Conservation (phyloP, 2,329 filamentous ascomycete species). For the Rutstroemia sp. region DNA sequence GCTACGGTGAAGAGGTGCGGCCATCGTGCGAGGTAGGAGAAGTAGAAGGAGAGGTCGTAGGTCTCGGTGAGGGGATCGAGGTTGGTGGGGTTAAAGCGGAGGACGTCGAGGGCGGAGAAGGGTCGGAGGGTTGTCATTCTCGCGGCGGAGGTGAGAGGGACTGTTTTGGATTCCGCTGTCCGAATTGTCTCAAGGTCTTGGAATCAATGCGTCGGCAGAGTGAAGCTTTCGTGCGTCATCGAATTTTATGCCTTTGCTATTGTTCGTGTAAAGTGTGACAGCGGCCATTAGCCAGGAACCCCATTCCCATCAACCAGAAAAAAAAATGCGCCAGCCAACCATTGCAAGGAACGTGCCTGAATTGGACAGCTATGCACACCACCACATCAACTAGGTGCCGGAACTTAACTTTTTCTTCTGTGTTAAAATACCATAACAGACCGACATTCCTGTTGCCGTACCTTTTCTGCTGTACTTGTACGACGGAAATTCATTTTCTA, state of each 20-base stretch:
- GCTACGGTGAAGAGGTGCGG: constrained; percentile 90
- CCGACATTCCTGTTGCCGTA: too few relatives aligned
- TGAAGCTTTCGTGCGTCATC: not conserved
- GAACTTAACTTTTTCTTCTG: too few relatives aligned
- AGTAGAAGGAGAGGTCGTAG: constrained; percentile 91
- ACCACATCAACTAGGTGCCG: not conserved
- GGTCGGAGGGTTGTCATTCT: constrained; percentile 77
- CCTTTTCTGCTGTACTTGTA: too few relatives aligned
- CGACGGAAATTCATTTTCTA: too few relatives aligned
- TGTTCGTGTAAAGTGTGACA: not conserved
- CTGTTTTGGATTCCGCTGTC: not conserved
- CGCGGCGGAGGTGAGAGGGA: not conserved
- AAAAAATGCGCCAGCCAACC: not conserved
- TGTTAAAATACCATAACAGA: too few relatives aligned
- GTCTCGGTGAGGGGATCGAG: constrained; percentile 97
- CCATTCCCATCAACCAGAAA: not conserved
- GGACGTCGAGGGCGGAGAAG: constrained; percentile 76
- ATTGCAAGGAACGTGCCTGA: not conserved
- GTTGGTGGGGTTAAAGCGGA: constrained; percentile 89
- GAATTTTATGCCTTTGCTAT: not conserved
- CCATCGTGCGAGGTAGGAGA: constrained; percentile 94
- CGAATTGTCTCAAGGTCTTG: not conserved
- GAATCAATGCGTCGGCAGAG: not conserved
- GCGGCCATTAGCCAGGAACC: not conserved
- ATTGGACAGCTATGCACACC: not conserved